Evolutionary conservation across 2,329 filamentous ascomycete species (phyloP).

Genomic region (Phialophora verrucosa): DNA sequence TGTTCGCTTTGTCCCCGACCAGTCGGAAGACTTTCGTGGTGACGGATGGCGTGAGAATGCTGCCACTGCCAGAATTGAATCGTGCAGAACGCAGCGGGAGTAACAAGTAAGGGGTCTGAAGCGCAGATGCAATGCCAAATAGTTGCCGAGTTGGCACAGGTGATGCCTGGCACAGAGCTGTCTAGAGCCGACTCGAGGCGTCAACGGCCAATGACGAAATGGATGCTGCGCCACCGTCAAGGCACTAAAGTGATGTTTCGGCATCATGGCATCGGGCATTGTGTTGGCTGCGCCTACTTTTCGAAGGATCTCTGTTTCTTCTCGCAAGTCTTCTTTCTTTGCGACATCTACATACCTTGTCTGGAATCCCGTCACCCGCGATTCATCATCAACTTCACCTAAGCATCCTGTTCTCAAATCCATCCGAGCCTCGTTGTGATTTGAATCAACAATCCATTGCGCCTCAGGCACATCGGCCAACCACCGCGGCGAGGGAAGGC

Average conservation of each 20-base stretch:
- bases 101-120: background rate
- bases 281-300: slow-evolving; percentile 18
- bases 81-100: background rate
- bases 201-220: slow-evolving; percentile 12
- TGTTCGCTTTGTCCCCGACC: too few relatives aligned
- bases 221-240: slow-evolving; percentile 19
- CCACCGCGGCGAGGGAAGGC: slow-evolving; percentile 8
- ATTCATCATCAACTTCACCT: slow-evolving; percentile 14
- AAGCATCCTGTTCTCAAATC: background rate
- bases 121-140: slow-evolving; percentile 1
- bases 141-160: background rate
- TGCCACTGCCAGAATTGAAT: background rate
- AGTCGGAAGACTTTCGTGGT: background rate
- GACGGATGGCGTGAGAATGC: background rate
- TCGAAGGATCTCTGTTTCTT: background rate
- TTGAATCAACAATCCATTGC: slow-evolving; percentile 12
- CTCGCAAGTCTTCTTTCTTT: background rate
- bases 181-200: background rate
- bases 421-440: slow-evolving; percentile 17
- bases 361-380: background rate
- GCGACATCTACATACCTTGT: background rate
- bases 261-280: background rate
- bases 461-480: slow-evolving; percentile 13
- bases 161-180: background rate
- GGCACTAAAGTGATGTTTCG: slow-evolving; percentile 5